These are phyloP conservation scores for Claviceps cyperi DNA, from an alignment of 2,329 filamentous ascomycete genomes.

Conservation along the genomic window DNA sequence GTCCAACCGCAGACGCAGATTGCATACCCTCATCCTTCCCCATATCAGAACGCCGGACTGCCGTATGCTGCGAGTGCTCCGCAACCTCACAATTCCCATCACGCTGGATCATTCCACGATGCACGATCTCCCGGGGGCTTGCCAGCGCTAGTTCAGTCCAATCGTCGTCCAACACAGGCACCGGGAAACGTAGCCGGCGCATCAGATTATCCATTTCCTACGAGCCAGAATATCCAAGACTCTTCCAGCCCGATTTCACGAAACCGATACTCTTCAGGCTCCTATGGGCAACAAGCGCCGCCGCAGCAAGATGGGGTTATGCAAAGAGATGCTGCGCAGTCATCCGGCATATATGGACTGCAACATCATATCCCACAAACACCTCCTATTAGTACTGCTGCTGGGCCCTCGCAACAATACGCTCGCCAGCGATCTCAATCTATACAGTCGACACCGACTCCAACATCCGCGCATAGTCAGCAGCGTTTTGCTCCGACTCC, in stretches of 20 bases:
- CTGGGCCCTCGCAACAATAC: conserved; percentile 19
- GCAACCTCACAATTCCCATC: conserved; percentile 25
- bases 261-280: conserved; percentile 34
- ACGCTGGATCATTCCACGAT: conserved; percentile 29
- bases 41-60: conserved; percentile 22
- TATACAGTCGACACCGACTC: conserved; percentile 43
- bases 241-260: conserved; percentile 36
- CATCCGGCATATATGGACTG: conserved; percentile 26
- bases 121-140: conserved; percentile 31
- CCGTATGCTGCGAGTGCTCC: conserved; percentile 29
- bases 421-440: conserved; percentile 41
- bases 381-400: conserved; percentile 31
- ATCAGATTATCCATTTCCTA: conserved; percentile 37
- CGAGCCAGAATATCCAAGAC: conserved; percentile 25
- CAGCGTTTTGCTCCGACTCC: conserved; percentile 37
- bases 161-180: conserved; percentile 35
- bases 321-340: conserved; percentile 22
- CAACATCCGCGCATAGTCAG: conserved; percentile 48
- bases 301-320: conserved; percentile 31
- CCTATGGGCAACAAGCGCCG: conserved; percentile 24
- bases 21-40: conserved; percentile 24
- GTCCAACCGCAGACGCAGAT: conserved; percentile 17
- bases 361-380: conserved; percentile 31
- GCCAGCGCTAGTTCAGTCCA: conserved; percentile 22
- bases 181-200: conserved; percentile 24